Base-by-base conservation (phyloP, 2,329 filamentous ascomycete genomes). In the Malbranchea zuffiana region DNA sequence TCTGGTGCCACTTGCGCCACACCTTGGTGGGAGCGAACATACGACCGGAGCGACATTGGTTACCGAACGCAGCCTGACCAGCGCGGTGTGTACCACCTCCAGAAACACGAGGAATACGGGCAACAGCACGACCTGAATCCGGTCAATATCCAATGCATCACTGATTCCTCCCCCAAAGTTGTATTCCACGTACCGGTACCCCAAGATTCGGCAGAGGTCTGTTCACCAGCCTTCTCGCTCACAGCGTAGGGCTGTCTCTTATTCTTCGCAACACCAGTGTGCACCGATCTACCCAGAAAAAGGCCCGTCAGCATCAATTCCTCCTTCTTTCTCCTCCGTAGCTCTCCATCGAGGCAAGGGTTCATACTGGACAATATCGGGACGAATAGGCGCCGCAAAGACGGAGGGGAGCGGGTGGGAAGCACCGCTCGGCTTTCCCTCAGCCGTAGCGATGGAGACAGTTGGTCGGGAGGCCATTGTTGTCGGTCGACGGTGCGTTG, bases 11-110 rank as follows among this genome's bases (percentile, higher is more conserved):
- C 77, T 94, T 95, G 68, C 90, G 79, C 92, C 90, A 98, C 74
- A 94, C 82, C 82, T 98, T 98, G 72, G 90, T 98, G 54, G 90
- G 90, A 56, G 90, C 90, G 74, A 98, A 98, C 90, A 98, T 98
- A 74, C 90, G 90, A 75, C 92, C 90, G 65, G 88, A 94, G 68
- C 90, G 87, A 75, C 90, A 98, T 86, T 88, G 86, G 83, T 98
- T 98, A 85, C 90, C 90, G 71, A 96, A 98, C 57, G 90, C 90
- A 69, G 90, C 90, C 77, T 98, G 90, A 75, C 90, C 90, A 64
- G 90, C 90, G 78, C 90, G 88, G 81, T 98, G 90, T 67, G 90
- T 98, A 85, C 90, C 90, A 75, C 90, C 88, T 79, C 90, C 90
- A 65, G 90, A 96, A 68, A 98, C 90, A 95, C 90, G 90, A 62